phyloP scores from a whole-genome alignment of 2,329 filamentous ascomycete species.

The Emergomyces orientalis region DNA sequence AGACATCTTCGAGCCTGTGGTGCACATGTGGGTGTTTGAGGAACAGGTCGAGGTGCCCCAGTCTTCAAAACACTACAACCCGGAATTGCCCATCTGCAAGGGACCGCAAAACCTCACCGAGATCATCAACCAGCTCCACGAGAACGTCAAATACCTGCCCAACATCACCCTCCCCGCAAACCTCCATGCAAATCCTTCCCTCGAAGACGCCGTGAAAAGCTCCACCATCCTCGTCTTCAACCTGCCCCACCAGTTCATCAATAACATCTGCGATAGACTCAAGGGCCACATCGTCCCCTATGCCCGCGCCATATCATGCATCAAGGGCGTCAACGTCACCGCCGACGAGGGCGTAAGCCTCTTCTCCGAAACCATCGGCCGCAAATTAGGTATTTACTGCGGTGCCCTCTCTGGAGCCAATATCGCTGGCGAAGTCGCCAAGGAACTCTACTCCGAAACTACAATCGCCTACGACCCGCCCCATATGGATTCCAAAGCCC shows the following conservation, averaged over 20 bases:
- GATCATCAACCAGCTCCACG: constrained; percentile 84
- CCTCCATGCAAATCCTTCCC: constrained; percentile 37
- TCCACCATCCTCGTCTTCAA: constrained; percentile 93
- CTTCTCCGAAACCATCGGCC: constrained; percentile 91
- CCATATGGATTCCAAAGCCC: constrained; percentile 69
- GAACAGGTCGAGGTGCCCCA: constrained; percentile 70
- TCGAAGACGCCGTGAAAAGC: constrained; percentile 63
- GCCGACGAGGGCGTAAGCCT: constrained; percentile 75
- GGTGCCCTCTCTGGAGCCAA: constrained; percentile 93
- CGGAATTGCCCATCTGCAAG: constrained; percentile 47
- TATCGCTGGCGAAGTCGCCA: constrained; percentile 88
- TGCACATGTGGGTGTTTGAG: constrained; percentile 99
- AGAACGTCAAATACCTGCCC: constrained; percentile 98
- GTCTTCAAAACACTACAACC: constrained; percentile 63
- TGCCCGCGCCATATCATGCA: constrained; percentile 89
- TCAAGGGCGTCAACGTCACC: constrained; percentile 92
- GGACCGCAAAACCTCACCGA: constrained; percentile 76
- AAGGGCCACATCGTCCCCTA: constrained; percentile 83
- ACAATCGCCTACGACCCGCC: constrained; percentile 95
- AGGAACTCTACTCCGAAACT: constrained; percentile 94
- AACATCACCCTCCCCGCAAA: constrained; percentile 74
- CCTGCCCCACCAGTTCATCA: constrained; percentile 82
- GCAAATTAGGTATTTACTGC: constrained; percentile 88
- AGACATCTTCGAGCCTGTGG: constrained; percentile 73
- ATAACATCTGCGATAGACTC: constrained; percentile 72